These are phyloP conservation scores for Sporothrix euskadiensis DNA, from an alignment of 2,329 filamentous ascomycete genomes.

Conservation along the genomic window DNA sequence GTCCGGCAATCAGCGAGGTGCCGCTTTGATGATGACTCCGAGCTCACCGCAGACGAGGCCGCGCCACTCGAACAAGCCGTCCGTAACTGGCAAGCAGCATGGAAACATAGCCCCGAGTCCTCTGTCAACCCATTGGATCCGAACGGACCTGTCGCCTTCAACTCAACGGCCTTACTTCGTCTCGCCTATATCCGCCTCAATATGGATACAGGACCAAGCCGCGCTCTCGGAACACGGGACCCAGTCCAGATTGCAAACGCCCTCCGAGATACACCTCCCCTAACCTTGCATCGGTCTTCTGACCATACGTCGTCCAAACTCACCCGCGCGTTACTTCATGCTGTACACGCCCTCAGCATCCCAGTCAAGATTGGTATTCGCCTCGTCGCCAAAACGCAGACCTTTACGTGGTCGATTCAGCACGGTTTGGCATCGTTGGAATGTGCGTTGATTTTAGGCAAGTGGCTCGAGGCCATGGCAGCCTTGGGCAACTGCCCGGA, in stretches of 20 bases:
- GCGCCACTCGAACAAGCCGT: constrained; percentile 49
- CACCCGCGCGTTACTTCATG: constrained; percentile 53
- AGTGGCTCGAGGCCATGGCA: constrained; percentile 42
- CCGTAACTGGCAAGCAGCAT: constrained; percentile 52
- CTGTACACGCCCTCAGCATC: constrained; percentile 56
- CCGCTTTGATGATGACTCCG: constrained; percentile 27
- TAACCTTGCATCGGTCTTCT: constrained; percentile 41
- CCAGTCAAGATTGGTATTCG: constrained; percentile 55
- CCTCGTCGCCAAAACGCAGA: constrained; percentile 54
- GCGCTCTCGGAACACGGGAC: constrained; percentile 50
- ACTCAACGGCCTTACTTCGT: constrained; percentile 41
- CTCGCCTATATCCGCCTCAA: constrained; percentile 38
- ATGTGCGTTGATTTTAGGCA: constrained; percentile 45
- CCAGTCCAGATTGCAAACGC: constrained; percentile 48
- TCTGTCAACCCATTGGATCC: constrained; percentile 55
- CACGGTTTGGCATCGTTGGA: constrained; percentile 56
- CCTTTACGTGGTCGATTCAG: constrained; percentile 57
- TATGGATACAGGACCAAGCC: constrained; percentile 49
- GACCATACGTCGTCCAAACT: constrained; percentile 40
- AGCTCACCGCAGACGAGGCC: constrained; percentile 43
- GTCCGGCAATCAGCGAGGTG: constrained; percentile 42
- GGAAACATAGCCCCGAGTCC: constrained; percentile 55
- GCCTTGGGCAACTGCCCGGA: neutral
- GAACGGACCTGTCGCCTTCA: constrained; percentile 55
- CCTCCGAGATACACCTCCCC: constrained; percentile 44